These are phyloP conservation scores for Arxiozyma telluris DNA, from an alignment of 1,139 yeast species.

Conservation along the genomic window DNA sequence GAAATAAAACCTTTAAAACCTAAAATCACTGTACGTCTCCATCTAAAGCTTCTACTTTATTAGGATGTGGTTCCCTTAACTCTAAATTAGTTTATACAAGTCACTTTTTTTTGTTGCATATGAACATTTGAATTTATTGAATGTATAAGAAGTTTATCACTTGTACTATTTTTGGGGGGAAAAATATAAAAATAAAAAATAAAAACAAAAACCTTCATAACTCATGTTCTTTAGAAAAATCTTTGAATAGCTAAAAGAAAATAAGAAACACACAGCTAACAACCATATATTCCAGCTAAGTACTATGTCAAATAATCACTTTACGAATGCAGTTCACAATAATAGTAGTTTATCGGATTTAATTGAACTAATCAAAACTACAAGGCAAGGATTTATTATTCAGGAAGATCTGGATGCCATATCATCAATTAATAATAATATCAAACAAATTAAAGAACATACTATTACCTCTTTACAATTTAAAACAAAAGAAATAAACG, in stretches of 20 bases:
- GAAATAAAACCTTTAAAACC: not conserved
- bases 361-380: conserved; percentile 15
- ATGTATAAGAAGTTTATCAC: no score
- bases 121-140: no score
- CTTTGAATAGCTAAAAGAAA: not conserved
- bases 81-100: not conserved
- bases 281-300: not conserved
- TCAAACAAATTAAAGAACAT: conserved; percentile 9
- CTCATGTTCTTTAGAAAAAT: no score
- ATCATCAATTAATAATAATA: conserved; percentile 12
- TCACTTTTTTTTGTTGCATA: not conserved
- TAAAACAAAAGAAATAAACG: conserved; percentile 8
- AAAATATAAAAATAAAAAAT: no score
- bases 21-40: no score
- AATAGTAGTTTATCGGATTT: conserved; percentile 2
- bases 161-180: no score
- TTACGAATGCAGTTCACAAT: not conserved
- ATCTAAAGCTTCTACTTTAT: no score
- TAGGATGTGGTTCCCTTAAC: not conserved
- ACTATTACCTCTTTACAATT: conserved; percentile 9
- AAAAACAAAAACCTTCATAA: no score
- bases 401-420: conserved; percentile 17
- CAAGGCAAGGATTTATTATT: conserved; percentile 21
- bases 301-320: not conserved
- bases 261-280: not conserved